A percentile compares a stretch with the other conserved stretches of the same genome.
Conservation (phyloP, 2,329 filamentous ascomycete species). For the Helotiales sp. region DNA sequence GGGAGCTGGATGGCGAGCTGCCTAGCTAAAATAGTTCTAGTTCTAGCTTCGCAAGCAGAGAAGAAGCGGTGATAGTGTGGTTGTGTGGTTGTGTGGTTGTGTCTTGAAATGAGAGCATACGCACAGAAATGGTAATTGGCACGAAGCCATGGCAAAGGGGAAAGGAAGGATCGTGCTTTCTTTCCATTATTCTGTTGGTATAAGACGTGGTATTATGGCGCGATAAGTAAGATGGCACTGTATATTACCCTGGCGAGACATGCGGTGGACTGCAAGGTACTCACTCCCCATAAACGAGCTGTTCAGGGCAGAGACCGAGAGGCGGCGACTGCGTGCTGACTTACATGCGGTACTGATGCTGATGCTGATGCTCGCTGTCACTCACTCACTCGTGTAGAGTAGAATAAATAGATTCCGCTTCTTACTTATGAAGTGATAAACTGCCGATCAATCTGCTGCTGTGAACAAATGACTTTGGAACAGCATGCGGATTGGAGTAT, state of each 20-base stretch:
- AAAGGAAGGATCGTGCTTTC: slow-evolving; percentile 1
- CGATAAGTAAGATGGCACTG: not conserved
- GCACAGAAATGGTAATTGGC: not conserved
- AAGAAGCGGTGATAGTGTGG: not conserved
- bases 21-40: no score
- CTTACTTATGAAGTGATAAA: slow-evolving; percentile 4
- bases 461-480: not conserved
- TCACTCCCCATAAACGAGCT: not conserved
- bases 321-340: no score
- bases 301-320: not conserved
- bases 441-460: slow-evolving; percentile 2
- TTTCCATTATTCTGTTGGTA: not conserved
- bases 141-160: not conserved
- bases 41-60: not conserved
- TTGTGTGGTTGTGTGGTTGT: not conserved
- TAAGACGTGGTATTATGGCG: not conserved
- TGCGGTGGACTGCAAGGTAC: not conserved
- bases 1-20: not conserved
- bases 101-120: not conserved
- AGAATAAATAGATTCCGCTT: no score
- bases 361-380: not conserved
- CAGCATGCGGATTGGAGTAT: slow-evolving; percentile 1
- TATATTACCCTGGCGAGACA: not conserved
- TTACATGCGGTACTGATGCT: no score
- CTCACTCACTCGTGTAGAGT: not conserved